phyloP scores from a whole-genome alignment of 352 stramenopile species.

The Globisporangium echinulatum region DNA sequence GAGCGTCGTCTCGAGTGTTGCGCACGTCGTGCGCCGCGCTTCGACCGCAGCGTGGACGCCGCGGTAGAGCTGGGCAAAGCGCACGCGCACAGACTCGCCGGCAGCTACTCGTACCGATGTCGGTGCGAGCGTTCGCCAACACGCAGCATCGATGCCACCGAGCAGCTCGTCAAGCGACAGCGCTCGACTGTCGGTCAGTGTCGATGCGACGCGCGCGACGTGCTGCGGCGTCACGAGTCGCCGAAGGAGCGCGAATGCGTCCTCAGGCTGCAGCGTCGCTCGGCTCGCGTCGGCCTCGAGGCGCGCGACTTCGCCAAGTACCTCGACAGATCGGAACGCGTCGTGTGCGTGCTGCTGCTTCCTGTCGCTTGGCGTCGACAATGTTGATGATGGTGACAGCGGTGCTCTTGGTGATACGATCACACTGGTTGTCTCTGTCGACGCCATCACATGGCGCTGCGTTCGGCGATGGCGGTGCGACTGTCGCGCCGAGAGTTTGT shows the following conservation, averaged over 20 bases:
- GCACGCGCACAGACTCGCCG: conserved; percentile 9
- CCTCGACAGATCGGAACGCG: conserved; percentile 23
- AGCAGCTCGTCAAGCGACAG: conserved; percentile 15
- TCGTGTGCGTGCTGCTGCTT: background rate
- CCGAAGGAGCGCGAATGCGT: conserved; percentile 24
- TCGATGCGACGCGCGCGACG: background rate
- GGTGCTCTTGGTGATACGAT: background rate
- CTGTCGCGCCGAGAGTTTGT: conserved; percentile 28
- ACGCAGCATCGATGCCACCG: conserved; percentile 24
- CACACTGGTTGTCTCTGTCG: background rate
- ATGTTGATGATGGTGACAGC: background rate
- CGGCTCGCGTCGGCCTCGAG: conserved; percentile 20
- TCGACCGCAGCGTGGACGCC: conserved; percentile 22
- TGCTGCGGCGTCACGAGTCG: conserved; percentile 3
- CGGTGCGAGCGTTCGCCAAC: conserved; percentile 19
- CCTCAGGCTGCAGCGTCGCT: conserved; percentile 17
- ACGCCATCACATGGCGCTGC: conserved; percentile 1
- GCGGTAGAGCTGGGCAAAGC: conserved; percentile 29
- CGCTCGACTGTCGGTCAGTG: background rate
- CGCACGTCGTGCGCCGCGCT: conserved; percentile 14
- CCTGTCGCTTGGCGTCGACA: background rate
- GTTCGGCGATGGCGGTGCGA: conserved; percentile 12
- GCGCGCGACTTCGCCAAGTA: conserved; percentile 25
- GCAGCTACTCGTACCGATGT: background rate
- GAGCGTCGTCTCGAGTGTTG: conserved; percentile 16